These are phyloP conservation scores for Hypoxylon rickii DNA, from an alignment of 495 filamentous ascomycete genomes.

Conservation along the genomic window DNA sequence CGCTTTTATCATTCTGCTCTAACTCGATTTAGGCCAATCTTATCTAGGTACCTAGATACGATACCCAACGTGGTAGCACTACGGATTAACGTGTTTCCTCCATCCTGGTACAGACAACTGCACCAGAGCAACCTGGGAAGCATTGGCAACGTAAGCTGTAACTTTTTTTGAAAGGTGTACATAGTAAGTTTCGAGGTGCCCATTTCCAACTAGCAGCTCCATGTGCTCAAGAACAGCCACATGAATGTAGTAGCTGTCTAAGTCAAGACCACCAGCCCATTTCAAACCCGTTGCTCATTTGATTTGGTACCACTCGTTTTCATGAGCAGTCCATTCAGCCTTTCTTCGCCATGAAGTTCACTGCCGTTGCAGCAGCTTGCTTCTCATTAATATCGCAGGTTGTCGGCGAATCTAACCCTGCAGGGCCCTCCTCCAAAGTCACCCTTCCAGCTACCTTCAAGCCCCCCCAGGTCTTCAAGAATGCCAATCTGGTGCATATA, in stretches of 20 bases:
- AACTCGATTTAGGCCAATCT: slow-evolving; percentile 5
- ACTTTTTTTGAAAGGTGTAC: slow-evolving; percentile 42
- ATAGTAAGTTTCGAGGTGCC: neutral
- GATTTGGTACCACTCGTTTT: slow-evolving; percentile 38
- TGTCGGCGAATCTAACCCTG: slow-evolving; percentile 41
- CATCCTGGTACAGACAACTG: slow-evolving; percentile 6
- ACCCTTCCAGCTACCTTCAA: slow-evolving; percentile 73
- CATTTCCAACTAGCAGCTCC: no score
- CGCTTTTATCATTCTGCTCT: slow-evolving; percentile 12
- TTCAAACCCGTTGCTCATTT: slow-evolving; percentile 23
- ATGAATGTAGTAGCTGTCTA: slow-evolving; percentile 31
- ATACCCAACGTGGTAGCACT: neutral
- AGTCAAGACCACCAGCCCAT: slow-evolving; percentile 20
- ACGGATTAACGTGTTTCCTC: slow-evolving; percentile 32
- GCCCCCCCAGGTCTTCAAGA: slow-evolving; percentile 88
- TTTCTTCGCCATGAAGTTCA: slow-evolving; percentile 57
- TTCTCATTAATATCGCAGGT: slow-evolving; percentile 52
- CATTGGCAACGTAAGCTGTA: slow-evolving; percentile 43
- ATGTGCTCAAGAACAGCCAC: no score
- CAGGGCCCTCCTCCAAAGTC: slow-evolving; percentile 44
- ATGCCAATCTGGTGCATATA: slow-evolving; percentile 85
- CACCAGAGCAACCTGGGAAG: neutral
- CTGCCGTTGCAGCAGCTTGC: slow-evolving; percentile 53
- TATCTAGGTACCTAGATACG: neutral
- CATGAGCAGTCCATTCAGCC: slow-evolving; percentile 43